Evolutionary conservation across 2,329 filamentous ascomycete species (phyloP).

Genomic region (Zelopaecilomyces penicillatus): DNA sequence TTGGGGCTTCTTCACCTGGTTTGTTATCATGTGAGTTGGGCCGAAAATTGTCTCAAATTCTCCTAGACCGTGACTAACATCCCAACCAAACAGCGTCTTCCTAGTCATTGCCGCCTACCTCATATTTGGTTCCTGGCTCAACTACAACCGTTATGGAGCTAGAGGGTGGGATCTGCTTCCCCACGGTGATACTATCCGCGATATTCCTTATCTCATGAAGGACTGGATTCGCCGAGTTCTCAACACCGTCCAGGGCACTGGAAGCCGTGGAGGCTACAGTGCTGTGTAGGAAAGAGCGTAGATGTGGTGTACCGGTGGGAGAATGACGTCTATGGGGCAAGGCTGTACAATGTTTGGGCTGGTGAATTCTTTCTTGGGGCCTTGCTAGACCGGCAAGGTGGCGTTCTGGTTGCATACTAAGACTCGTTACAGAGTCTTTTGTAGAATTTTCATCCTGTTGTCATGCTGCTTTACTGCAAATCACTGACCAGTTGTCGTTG

Average conservation of each 20-base stretch:
- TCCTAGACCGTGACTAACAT: constrained; percentile 4
- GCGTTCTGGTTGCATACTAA: constrained; percentile 20
- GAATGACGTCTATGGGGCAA: constrained; percentile 1
- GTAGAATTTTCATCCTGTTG: constrained; percentile 8
- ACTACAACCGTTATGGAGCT: constrained; percentile 94
- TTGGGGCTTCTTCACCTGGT: constrained; percentile 98
- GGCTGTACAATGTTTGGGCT: constrained; percentile 7
- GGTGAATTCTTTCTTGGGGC: constrained; percentile 5
- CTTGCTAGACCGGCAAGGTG: constrained; percentile 9
- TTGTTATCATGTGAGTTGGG: constrained; percentile 74
- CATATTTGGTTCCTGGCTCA: constrained; percentile 97
- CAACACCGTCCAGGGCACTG: constrained; percentile 75
- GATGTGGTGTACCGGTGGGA: not conserved
- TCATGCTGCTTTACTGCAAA: not conserved
- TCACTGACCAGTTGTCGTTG: no score
- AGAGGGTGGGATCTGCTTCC: constrained; percentile 92
- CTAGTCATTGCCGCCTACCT: constrained; percentile 79
- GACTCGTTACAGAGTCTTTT: constrained; percentile 13
- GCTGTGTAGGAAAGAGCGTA: constrained; percentile 54
- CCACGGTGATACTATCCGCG: constrained; percentile 84
- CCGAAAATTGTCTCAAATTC: no score
- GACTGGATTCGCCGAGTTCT: constrained; percentile 76
- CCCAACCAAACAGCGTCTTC: constrained; percentile 60
- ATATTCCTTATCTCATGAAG: constrained; percentile 84
- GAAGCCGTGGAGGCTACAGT: constrained; percentile 84